These are phyloP conservation scores for Bretschneidera sinensis DNA, from an alignment of 345 rosid species.

Conservation along the genomic window DNA sequence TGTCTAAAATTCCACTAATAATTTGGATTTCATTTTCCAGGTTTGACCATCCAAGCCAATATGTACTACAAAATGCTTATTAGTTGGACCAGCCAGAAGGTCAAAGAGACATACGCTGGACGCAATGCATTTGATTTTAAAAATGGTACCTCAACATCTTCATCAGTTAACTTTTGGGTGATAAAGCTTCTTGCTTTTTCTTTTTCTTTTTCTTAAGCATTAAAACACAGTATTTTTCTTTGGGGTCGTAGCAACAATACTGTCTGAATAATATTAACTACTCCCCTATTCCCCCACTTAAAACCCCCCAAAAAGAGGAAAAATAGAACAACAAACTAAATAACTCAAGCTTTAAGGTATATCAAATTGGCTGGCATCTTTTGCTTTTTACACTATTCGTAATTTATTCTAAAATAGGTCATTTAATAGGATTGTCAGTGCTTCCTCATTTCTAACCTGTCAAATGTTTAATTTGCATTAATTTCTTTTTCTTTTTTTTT, in stretches of 20 bases:
- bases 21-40: constrained; percentile 35
- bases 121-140: constrained; percentile 89
- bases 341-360: too few species aligned
- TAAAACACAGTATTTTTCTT: background rate
- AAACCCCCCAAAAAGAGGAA: too few species aligned
- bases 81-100: constrained; percentile 94
- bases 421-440: background rate
- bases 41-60: constrained; percentile 96
- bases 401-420: background rate
- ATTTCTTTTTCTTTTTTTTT: too few species aligned
- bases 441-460: background rate
- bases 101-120: constrained; percentile 63
- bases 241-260: background rate
- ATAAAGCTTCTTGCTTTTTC: background rate
- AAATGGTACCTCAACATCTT: constrained; percentile 49
- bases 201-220: background rate
- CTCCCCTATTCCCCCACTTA: background rate
- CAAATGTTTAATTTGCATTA: too few species aligned
- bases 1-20: constrained; percentile 4
- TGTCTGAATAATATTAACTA: background rate
- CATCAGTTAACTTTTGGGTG: background rate
- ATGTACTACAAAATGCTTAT: constrained; percentile 96
- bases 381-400: background rate
- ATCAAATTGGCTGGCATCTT: background rate
- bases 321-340: too few species aligned